These are phyloP conservation scores for Gossypium anomalum DNA, from an alignment of 345 rosid genomes.

Conservation along the genomic window DNA sequence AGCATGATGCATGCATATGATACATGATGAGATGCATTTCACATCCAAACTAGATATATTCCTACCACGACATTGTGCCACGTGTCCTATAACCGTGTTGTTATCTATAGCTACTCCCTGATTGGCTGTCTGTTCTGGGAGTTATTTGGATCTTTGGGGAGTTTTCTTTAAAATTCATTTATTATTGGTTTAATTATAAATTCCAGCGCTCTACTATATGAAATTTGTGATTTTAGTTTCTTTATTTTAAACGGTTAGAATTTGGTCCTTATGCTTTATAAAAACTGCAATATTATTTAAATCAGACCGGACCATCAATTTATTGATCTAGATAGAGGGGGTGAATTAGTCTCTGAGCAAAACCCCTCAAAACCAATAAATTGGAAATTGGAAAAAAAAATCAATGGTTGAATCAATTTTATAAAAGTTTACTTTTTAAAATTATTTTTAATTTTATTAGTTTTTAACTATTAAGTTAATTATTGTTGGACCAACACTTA, in stretches of 20 bases:
- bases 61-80: not conserved
- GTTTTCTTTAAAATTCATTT: not conserved
- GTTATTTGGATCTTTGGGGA: not conserved
- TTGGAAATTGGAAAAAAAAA: no score
- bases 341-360: no score
- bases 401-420: no score
- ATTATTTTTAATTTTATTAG: no score
- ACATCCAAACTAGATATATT: not conserved
- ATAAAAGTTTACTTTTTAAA: no score
- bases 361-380: no score
- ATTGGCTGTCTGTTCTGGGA: not conserved
- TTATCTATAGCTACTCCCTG: not conserved
- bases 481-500: no score
- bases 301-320: accelerated
- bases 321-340: no score
- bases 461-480: no score
- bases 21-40: not conserved
- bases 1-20: not conserved
- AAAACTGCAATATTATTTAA: no score
- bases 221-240: not conserved
- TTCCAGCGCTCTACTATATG: not conserved
- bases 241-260: not conserved
- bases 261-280: no score
- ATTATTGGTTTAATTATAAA: not conserved
- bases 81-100: not conserved